Conservation (phyloP, 2,329 filamentous ascomycete genomes). For the Fusarium sp. region DNA sequence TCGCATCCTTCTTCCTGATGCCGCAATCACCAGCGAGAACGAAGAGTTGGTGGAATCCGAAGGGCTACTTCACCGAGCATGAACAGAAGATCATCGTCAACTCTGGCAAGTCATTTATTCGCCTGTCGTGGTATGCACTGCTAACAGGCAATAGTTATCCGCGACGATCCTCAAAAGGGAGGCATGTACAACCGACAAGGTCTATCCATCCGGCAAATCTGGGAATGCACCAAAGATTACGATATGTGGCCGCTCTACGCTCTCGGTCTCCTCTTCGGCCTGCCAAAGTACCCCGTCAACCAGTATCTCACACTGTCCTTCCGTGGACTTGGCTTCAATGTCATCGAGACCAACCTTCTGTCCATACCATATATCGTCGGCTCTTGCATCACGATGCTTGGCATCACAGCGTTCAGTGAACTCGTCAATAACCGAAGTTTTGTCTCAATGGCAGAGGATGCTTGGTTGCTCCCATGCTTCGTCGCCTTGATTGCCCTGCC, state of each 20-base stretch:
- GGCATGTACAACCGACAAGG: constrained; percentile 64
- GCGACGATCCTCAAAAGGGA: constrained; percentile 64
- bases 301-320: constrained; percentile 62
- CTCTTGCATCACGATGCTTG: constrained; percentile 55
- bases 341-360: constrained; percentile 62
- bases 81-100: constrained; percentile 63
- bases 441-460: constrained; percentile 54
- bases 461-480: constrained; percentile 64
- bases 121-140: too few species aligned
- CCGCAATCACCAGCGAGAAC: neutral
- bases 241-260: constrained; percentile 63
- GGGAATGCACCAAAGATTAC: constrained; percentile 58
- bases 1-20: neutral
- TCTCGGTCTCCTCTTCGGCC: constrained; percentile 56
- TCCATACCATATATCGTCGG: constrained; percentile 58
- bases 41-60: neutral
- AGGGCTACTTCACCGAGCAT: neutral
- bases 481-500: constrained; percentile 55
- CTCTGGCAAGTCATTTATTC: neutral
- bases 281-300: constrained; percentile 56
- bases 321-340: constrained; percentile 57
- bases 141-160: constrained; percentile 42
- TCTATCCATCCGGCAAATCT: constrained; percentile 53
- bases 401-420: constrained; percentile 54
- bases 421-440: constrained; percentile 58